Base-by-base conservation (phyloP, 2,329 filamentous ascomycete genomes). In the Stagonosporopsis tanaceti region DNA sequence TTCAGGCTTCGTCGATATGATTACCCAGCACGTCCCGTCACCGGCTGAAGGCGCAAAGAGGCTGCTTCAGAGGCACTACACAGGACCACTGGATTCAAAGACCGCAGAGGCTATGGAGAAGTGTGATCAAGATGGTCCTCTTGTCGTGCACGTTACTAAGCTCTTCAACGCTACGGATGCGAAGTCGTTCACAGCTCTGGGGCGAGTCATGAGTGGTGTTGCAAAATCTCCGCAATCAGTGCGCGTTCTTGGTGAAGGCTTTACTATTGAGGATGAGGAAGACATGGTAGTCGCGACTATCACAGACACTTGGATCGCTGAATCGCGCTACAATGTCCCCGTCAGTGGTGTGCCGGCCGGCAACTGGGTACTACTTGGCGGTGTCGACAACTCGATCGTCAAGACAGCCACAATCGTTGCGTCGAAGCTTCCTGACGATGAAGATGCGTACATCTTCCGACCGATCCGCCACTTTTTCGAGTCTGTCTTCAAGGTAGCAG, bases 311-410 rank as follows among this genome's bases (percentile, higher is more conserved):
- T 96, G 91, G 82, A 94, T 99, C 64, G 90, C 90, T 7, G 92
- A 98, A 77, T 93, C 93, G 24, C 84, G 93, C 71, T 99, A 99
- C 79, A 97, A 93, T 65, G 90, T 99, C 44, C 88, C 92, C 2
- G 93, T 92, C 0, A 92, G 93, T 66, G 95, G 95, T 47, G 88
- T 99, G 25, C 95, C 95, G 6, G 95, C 95, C 1, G 95, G 95
- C 40, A 97, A 96, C 73, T 91, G 92, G 82, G 94, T 96, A 14
- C 81, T 99, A n/a, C 83, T 99, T 15, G 88, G 91, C 53, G 95
- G 94, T 14, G 89, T 99, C 27, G 94, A 98, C 80, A 98, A 98
- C 76, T 97, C 93, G 4, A 98, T 99, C 68, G 92, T 98, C 79
- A 99, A 99, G 79, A 94, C 93, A 2, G 95, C 95, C 8, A 99